Base-by-base conservation (phyloP, 1,284 basidiomycete species). In the Mycena sp. region DNA sequence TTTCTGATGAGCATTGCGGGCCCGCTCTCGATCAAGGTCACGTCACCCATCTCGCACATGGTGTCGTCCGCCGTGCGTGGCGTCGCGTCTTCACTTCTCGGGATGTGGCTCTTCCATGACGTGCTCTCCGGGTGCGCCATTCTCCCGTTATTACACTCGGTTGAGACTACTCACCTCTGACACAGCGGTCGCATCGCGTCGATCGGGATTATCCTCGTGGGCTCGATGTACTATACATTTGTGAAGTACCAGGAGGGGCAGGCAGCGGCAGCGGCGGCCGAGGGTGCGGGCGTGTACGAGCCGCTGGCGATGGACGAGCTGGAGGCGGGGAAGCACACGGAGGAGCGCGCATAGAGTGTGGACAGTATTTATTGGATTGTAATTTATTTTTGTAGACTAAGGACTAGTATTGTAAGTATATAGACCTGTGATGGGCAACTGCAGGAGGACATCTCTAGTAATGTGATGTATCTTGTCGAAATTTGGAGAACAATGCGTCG, bases 11-110 rank as follows among this genome's bases (percentile, higher is more conserved):
- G 91, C 79, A 87, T 96, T 61, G 93, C 94, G 14, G 92, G 91
- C 65, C 78, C 93, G 51, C 83, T 96, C 48, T 93, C 91, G 19
- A 95, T 96, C 81, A 94, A 96, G 75, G 90, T 96, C 64, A 96
- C 94, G 4, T 95, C 93, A 2, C 94, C 94, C 19, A 93, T 95
- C 73, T 94, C 94, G 2, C 94, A 96, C 76, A 96, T 96, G 94
- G 81, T 95, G 37, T 94, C 92, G 6, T 92, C 92, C 14, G 93
- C 93, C 41, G 91, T 92, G 30, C 89, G 89, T 49, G 92, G 93
- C 23, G 94, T 95, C 25, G 87, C 92, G 0, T 89, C 88, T 16
- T 92, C 92, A 1, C 73, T 93, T 54, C 81, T 95, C 17, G 91
- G 87, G 26, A 81, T 90, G 74, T 89, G 84, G 86, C 68, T 92